A percentile compares a stretch with the other conserved stretches of the same genome.
Evolutionary conservation across 352 stramenopile genomes (phyloP).

Genomic region (Bremia lactucae): DNA sequence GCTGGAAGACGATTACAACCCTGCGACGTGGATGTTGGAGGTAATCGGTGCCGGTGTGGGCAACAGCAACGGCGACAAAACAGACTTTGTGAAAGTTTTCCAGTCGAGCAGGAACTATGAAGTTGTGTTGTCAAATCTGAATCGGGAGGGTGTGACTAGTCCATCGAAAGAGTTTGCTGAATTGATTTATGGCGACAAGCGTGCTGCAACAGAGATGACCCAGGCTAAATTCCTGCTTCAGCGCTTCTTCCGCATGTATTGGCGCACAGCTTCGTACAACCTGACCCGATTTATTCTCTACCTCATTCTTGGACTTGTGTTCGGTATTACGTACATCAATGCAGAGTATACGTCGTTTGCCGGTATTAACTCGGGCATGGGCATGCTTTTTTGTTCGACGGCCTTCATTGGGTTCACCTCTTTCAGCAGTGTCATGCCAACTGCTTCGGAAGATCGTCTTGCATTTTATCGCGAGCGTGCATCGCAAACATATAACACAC

Average conservation of each 20-base stretch:
- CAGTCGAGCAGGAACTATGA: constrained; percentile 8
- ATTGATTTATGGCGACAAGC: constrained; percentile 29
- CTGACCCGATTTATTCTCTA: constrained; percentile 52
- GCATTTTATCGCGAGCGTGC: neutral
- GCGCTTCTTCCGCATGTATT: constrained; percentile 66
- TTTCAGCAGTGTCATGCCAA: constrained; percentile 49
- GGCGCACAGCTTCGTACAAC: constrained; percentile 80
- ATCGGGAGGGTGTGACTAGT: constrained; percentile 20
- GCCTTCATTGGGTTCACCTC: constrained; percentile 68
- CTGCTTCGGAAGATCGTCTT: constrained; percentile 57
- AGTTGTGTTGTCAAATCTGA: constrained; percentile 21
- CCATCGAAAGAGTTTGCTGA: constrained; percentile 16
- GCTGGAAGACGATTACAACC: constrained; percentile 25
- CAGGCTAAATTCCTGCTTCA: constrained; percentile 22
- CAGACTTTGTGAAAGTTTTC: constrained; percentile 31
- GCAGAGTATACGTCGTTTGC: constrained; percentile 36
- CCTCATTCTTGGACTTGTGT: constrained; percentile 38
- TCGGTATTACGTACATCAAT: constrained; percentile 46
- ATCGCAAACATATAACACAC: constrained; percentile 40
- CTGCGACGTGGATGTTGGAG: constrained; percentile 23
- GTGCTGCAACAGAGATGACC: constrained; percentile 9
- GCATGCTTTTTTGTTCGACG: constrained; percentile 69
- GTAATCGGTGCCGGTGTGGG: constrained; percentile 45
- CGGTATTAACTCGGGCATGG: constrained; percentile 34
- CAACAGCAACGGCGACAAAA: constrained; percentile 46